These are phyloP conservation scores for Sonneratia alba DNA, from an alignment of 345 rosid species.

Conservation along the genomic window DNA sequence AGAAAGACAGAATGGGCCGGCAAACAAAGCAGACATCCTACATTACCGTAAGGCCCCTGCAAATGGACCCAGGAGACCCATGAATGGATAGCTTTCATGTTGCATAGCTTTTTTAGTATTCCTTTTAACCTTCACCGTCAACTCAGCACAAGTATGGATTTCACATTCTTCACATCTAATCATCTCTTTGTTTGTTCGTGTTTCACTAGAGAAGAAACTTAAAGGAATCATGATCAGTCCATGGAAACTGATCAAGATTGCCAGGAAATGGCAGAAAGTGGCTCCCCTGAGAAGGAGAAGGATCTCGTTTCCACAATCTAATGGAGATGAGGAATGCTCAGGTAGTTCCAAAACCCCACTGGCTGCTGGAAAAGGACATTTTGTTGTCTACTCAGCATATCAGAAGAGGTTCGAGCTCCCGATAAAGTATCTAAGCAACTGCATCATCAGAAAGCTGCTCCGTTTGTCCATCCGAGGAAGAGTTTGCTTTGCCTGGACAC, in stretches of 20 bases:
- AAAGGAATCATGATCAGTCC: slow-evolving; percentile 14
- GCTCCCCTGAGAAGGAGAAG: slow-evolving; percentile 19
- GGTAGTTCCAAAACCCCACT: slow-evolving; percentile 4
- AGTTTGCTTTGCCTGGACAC: slow-evolving; percentile 4
- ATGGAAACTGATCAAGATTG: slow-evolving; percentile 21
- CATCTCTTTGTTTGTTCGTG: background rate
- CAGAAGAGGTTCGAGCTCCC: slow-evolving; percentile 14
- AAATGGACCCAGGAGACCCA: background rate
- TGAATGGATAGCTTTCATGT: background rate
- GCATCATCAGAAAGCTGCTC: slow-evolving; percentile 9
- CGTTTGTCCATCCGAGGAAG: slow-evolving; percentile 7
- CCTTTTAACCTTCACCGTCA: background rate
- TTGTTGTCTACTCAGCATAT: slow-evolving; percentile 16
- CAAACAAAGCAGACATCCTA: background rate
- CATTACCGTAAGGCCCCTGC: background rate
- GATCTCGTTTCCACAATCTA: slow-evolving; percentile 1
- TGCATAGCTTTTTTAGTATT: background rate
- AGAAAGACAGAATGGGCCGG: background rate
- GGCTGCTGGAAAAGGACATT: slow-evolving; percentile 19
- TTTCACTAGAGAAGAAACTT: background rate
- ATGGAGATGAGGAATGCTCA: background rate
- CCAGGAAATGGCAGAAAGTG: slow-evolving; percentile 27
- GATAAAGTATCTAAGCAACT: slow-evolving; percentile 8
- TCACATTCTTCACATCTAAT: background rate
- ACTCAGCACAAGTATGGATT: background rate